These are phyloP conservation scores for Polyplosphaeria fusca DNA, from an alignment of 495 filamentous ascomycete genomes.

Conservation along the genomic window DNA sequence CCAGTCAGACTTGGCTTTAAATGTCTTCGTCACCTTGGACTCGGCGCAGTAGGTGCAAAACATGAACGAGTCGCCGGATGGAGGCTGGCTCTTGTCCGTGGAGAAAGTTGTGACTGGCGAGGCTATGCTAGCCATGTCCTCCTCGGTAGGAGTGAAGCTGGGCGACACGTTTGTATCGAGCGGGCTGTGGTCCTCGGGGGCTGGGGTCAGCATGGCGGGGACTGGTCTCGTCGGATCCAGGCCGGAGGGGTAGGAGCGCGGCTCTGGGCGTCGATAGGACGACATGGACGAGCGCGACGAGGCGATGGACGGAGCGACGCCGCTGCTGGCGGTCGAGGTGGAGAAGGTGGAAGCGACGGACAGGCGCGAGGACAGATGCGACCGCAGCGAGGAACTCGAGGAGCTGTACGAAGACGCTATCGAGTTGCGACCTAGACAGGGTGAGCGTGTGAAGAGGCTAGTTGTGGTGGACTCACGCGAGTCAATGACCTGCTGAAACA, in stretches of 20 bases:
- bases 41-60: conserved; percentile 32
- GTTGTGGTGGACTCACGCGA: conserved; percentile 20
- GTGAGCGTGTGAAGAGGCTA: background rate
- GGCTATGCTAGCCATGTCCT: conserved; percentile 16
- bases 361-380: conserved; percentile 17
- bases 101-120: background rate
- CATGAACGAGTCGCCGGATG: conserved; percentile 17
- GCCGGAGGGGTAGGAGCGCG: conserved; percentile 20
- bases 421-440: conserved; percentile 22
- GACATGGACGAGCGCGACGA: conserved; percentile 25
- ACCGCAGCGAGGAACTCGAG: conserved; percentile 19
- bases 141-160: conserved; percentile 22
- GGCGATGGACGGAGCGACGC: conserved; percentile 17
- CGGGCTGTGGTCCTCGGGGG: conserved; percentile 20
- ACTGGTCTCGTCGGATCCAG: conserved; percentile 18
- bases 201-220: conserved; percentile 13
- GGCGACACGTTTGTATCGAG: conserved; percentile 15
- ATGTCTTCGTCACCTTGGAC: conserved; percentile 12
- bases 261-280: conserved; percentile 6
- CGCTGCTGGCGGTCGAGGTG: conserved; percentile 19
- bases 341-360: conserved; percentile 24
- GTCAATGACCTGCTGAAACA: conserved; percentile 27
- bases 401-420: conserved; percentile 15
- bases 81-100: background rate
- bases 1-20: conserved; percentile 32